Conservation (phyloP, 2,329 filamentous ascomycete genomes). For the Monosporascus cannonballus region DNA sequence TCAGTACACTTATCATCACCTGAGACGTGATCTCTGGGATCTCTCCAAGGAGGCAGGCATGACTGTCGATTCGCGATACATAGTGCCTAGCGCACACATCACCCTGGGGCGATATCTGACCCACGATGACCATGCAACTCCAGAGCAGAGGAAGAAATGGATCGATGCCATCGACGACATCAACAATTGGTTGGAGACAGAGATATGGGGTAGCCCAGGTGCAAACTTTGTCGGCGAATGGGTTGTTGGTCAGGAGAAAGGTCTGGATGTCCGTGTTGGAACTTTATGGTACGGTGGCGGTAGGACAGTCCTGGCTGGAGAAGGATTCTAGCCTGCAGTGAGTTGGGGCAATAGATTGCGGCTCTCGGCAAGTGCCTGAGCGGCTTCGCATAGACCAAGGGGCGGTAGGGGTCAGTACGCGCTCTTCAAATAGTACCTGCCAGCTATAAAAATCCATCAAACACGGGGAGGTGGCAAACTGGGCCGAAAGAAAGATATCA, state of each 20-base stretch:
- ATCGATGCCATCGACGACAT: conserved; percentile 66
- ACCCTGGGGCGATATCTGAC: conserved; percentile 78
- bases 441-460: no score
- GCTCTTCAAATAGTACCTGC: no score
- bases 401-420: no score
- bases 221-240: conserved; percentile 59
- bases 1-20: conserved; percentile 81
- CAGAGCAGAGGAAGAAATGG: conserved; percentile 55
- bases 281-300: conserved; percentile 85
- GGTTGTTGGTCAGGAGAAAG: conserved; percentile 80
- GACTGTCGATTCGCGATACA: conserved; percentile 71
- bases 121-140: conserved; percentile 55
- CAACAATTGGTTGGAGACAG: conserved; percentile 65
- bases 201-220: conserved; percentile 59
- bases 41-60: conserved; percentile 56
- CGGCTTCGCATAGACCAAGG: no score
- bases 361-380: no score
- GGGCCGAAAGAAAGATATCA: no score
- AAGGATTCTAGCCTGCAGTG: conserved; percentile 45
- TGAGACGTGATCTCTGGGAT: conserved; percentile 71
- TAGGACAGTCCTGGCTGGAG: conserved; percentile 57
- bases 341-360: not conserved
- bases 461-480: no score
- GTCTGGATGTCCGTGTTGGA: conserved; percentile 70
- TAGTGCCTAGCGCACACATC: conserved; percentile 84